Evolutionary conservation across 768 basidiomycete genomes (phyloP), one percentile per base, ranked within the genome.

Genomic region (Auricularia auricula-judae): DNA sequence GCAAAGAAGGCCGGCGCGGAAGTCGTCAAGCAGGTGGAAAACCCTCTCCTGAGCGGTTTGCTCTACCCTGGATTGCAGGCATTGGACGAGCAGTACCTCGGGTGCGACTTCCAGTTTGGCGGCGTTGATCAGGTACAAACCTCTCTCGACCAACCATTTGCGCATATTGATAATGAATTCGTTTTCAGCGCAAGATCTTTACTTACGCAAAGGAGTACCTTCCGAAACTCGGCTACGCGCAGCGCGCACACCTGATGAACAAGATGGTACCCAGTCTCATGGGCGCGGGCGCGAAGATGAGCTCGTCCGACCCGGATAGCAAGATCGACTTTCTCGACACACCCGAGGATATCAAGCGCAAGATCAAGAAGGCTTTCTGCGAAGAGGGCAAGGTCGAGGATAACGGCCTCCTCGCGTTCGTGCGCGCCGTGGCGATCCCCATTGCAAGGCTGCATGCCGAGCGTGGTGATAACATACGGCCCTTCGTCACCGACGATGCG

Each of bases 1-100:
- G 93, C 96, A 33, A 96, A 96, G 74, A 97, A 97, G 75, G 97
- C 97, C 0, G 97, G 97, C 4, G 95, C 97, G 2, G 97, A 98
- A 74, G 97, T 98, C 64, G 97, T 99, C 69, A 98, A 98, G 75
- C 96, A 98, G 75, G 91, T 95, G 4, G 91, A 93, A 66, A 93
- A 88, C 71, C 91, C 94, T 1, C 78, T 95, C 61, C 79, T 99
- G 63, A 93, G 92, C 67, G 94, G 94, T 1, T 75, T 98, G 66
- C 82, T 99, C 64, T 98, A 99, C 81, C 97, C 97, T 0, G 94
- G 95, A 44, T 75, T 99, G 51, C 97, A 99, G 70, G 95, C 97
- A 10, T 84, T 99, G 34, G 97, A 99, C 69, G 97, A 99, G 75
- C 86, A 98, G 77, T 98, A 98, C 81, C 83, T 99, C 21, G 91